Percentiles rank a stretch among this genome's conserved stretches.
Conservation (phyloP, 805 yeast genomes). For the Barnettozyma wickerhamii region DNA sequence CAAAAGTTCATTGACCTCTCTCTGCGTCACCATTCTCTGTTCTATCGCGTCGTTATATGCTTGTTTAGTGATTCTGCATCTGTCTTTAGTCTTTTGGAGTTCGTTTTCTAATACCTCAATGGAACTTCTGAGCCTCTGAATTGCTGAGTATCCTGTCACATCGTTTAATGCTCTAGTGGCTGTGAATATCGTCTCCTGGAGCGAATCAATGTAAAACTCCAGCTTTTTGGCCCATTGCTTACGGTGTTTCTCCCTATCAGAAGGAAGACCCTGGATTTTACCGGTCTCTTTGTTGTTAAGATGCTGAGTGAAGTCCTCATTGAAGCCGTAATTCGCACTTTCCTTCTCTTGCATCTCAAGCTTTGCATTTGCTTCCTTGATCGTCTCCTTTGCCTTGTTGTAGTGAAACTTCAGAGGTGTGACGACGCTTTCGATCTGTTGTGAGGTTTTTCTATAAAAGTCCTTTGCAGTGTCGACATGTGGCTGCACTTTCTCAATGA, state of each 20-base stretch:
- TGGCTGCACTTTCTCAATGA: slow-evolving; percentile 17
- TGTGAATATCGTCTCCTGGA: slow-evolving; percentile 52
- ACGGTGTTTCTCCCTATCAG: slow-evolving; percentile 39
- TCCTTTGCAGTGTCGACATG: slow-evolving; percentile 17
- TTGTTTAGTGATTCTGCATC: slow-evolving; percentile 45
- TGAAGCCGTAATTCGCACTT: slow-evolving; percentile 31
- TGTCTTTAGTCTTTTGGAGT: slow-evolving; percentile 42
- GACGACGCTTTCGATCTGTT: slow-evolving; percentile 10
- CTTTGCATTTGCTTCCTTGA: slow-evolving; percentile 34
- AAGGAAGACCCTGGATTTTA: slow-evolving; percentile 38
- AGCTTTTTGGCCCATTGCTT: slow-evolving; percentile 40
- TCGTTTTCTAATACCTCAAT: slow-evolving; percentile 54
- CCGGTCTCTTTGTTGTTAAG: slow-evolving; percentile 9
- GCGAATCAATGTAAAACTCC: slow-evolving; percentile 46
- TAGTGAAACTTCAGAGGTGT: slow-evolving; percentile 19
- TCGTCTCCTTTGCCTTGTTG: slow-evolving; percentile 29
- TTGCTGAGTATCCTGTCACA: slow-evolving; percentile 84
- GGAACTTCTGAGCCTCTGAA: slow-evolving; percentile 62
- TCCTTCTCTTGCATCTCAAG: slow-evolving; percentile 33
- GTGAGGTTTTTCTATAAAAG: slow-evolving; percentile 15
- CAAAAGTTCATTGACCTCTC: slow-evolving; percentile 79
- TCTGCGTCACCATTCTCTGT: slow-evolving; percentile 65
- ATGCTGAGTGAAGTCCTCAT: slow-evolving; percentile 28
- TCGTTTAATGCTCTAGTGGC: slow-evolving; percentile 76
- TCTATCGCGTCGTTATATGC: slow-evolving; percentile 58